Base-by-base conservation (phyloP, 2,329 filamentous ascomycete species). In the Fusarium albosuccineum region DNA sequence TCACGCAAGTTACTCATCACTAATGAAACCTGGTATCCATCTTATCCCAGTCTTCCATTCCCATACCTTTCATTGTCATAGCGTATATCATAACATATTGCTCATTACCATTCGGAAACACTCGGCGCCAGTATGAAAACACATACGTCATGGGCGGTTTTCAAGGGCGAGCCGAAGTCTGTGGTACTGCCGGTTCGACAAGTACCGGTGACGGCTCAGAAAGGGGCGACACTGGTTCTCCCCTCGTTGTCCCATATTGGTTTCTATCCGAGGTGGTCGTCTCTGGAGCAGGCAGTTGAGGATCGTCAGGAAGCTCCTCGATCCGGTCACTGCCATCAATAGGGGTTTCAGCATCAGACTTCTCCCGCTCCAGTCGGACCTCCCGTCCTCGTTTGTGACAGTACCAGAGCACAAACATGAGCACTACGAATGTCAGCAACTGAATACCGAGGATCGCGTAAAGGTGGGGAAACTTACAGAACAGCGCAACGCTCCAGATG, bases 361-460 rank as follows among this genome's bases (percentile, higher is more conserved):
- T 81, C 73, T 88, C 85, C 51, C 78, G 87, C 75, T 91, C 90
- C 11, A 98, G 86, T 51, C 96, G 88, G 7, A 89, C 90, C 81
- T 99, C 95, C 44, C 89, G 89, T 39, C 96, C 96, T 55, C 96
- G 92, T 82, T 98, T 98, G 80, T 98, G 91, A 81, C 94, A 98
- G 81, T 98, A 99, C 94, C 95, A 99, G 73, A 98, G 90, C 44
- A 97, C 93, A 76, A 97, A 96, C 58, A 99, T 86, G 14, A 98
- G 85, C 56, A 98, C 92, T 92, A 57, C 2, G 6, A 11, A 3
- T 16, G 33, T 68, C 46, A 66, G 62, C 13, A 30, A 42, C 17
- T 33, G n/a, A 7, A 9, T 14, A 26, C n/a, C 9, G 6, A 37
- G 5, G 14, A 16, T 40, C 11, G 14, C 11, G 14, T 17, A 37